Conservation (phyloP, 331 rosid genomes). For the Acacia pycnantha region DNA sequence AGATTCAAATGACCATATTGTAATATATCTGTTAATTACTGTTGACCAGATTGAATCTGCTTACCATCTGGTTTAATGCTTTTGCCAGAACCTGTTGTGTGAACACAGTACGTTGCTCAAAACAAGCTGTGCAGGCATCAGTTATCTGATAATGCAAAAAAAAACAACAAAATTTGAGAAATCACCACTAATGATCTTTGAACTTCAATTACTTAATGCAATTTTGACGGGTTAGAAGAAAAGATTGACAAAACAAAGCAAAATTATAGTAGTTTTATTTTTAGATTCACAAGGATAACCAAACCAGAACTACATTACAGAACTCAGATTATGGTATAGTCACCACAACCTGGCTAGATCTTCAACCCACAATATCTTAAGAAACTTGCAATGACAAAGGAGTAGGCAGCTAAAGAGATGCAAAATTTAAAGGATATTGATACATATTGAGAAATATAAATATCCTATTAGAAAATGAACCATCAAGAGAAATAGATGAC, state of each 20-base stretch:
- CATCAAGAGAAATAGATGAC: background rate
- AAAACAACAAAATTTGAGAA: slow-evolving; percentile 17
- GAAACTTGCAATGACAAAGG: background rate
- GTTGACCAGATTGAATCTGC: slow-evolving; percentile 13
- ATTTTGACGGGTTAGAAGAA: background rate
- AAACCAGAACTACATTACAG: slow-evolving; percentile 9
- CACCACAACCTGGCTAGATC: slow-evolving; percentile 7
- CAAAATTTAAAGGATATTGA: background rate
- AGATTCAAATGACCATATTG: slow-evolving; percentile 10
- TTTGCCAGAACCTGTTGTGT: slow-evolving; percentile 98
- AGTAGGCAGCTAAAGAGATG: slow-evolving; percentile 1
- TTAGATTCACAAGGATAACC: background rate
- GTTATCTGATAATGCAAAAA: slow-evolving; percentile 71
- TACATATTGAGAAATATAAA: background rate
- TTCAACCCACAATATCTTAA: background rate
- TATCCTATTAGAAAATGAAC: background rate
- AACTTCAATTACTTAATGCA: slow-evolving; percentile 5
- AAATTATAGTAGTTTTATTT: background rate
- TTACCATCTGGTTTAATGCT: slow-evolving; percentile 94
- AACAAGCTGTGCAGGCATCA: slow-evolving; percentile 97
- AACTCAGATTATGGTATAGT: background rate
- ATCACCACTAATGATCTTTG: slow-evolving; percentile 3
- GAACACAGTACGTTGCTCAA: slow-evolving; percentile 97
- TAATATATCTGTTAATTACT: background rate
- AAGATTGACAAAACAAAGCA: slow-evolving; percentile 3